Evolutionary conservation across 2,329 filamentous ascomycete genomes (phyloP).

Genomic region (Xylaria sp.): DNA sequence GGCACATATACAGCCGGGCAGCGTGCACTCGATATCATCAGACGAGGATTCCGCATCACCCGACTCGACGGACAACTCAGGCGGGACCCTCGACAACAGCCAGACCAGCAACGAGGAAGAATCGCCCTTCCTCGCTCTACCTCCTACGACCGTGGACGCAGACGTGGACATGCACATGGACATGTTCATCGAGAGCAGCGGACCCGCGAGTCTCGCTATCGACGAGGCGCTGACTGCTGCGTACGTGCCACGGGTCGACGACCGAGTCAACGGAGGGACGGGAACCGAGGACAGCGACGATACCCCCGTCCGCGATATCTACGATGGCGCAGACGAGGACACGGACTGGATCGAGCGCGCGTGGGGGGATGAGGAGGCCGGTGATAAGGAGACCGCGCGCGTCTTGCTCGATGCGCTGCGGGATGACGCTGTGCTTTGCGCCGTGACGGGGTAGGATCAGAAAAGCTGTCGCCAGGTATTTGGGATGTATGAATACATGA

Average conservation of each 20-base stretch:
- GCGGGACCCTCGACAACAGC: background rate
- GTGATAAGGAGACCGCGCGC: constrained; percentile 54
- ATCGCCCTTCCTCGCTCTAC: background rate
- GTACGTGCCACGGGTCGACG: constrained; percentile 44
- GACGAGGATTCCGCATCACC: constrained; percentile 48
- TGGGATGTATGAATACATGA: background rate
- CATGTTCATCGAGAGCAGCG: constrained; percentile 33
- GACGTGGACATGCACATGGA: constrained; percentile 30
- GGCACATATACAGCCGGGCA: constrained; percentile 41
- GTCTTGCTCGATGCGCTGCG: constrained; percentile 54
- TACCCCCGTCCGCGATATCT: constrained; percentile 13
- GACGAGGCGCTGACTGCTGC: constrained; percentile 49
- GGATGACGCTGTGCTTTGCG: constrained; percentile 42
- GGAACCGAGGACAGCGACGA: background rate
- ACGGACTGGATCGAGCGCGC: constrained; percentile 55
- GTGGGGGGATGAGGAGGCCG: constrained; percentile 48
- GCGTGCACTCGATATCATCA: constrained; percentile 47
- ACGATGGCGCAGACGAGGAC: constrained; percentile 30
- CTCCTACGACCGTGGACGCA: background rate
- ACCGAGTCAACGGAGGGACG: background rate
- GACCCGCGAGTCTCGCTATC: constrained; percentile 43
- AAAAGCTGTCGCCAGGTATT: background rate
- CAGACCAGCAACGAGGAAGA: background rate
- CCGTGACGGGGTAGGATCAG: constrained; percentile 8
- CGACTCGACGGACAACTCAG: constrained; percentile 25